A percentile compares a stretch with the other conserved stretches of the same genome.
These are phyloP conservation scores for Alternaria sp. DNA, from an alignment of 2,329 filamentous ascomycete genomes.

Conservation along the genomic window DNA sequence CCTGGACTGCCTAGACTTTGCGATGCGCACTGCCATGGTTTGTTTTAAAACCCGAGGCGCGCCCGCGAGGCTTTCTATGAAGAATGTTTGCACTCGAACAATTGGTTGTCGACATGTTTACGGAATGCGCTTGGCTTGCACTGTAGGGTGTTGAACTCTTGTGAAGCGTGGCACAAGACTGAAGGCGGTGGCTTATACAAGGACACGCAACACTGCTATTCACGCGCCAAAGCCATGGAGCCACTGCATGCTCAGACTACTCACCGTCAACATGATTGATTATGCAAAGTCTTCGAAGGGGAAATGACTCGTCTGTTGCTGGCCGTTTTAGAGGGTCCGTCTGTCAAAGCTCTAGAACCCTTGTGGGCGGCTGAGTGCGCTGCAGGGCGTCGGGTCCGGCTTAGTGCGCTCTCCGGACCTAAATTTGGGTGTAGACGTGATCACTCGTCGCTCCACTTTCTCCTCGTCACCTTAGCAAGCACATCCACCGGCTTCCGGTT, in stretches of 20 bases:
- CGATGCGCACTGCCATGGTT: background rate
- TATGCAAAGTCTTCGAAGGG: background rate
- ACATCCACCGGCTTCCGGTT: slow-evolving; percentile 7
- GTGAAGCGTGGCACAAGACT: background rate
- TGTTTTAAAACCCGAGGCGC: too few species aligned
- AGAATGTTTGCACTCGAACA: background rate
- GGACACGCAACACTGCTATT: background rate
- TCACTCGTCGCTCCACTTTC: slow-evolving; percentile 6
- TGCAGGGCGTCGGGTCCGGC: background rate
- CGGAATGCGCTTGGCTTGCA: background rate
- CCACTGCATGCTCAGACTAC: background rate
- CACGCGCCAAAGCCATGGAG: background rate
- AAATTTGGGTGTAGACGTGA: slow-evolving; percentile 9
- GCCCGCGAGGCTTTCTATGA: background rate
- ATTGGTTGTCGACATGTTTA: background rate
- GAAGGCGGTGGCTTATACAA: background rate
- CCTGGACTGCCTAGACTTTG: slow-evolving; percentile 2
- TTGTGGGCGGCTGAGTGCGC: background rate
- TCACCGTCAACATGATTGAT: slow-evolving; percentile 1
- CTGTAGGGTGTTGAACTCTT: background rate
- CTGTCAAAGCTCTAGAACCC: background rate
- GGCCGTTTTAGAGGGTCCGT: background rate
- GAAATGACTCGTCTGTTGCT: background rate
- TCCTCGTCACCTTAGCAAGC: slow-evolving; percentile 1
- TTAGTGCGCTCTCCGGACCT: background rate